phyloP scores from a whole-genome alignment of 805 yeast genomes.

The Candida ovalis region DNA sequence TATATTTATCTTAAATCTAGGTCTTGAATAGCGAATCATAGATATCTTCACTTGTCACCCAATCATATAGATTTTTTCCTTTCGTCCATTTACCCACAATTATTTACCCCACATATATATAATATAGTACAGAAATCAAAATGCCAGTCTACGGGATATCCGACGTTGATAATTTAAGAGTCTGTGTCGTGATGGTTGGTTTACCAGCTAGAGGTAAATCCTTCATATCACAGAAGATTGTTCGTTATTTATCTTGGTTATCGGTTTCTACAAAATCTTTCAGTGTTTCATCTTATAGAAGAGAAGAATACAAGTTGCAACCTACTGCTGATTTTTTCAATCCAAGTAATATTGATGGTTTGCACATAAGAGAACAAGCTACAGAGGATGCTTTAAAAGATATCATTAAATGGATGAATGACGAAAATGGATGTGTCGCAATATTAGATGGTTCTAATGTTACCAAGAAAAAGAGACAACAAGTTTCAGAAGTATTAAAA shows the following conservation, averaged over 20 bases:
- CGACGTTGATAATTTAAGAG: slow-evolving; percentile 65
- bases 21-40: too few species aligned
- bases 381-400: slow-evolving; percentile 69
- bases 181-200: slow-evolving; percentile 88
- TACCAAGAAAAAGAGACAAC: slow-evolving; percentile 64
- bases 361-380: slow-evolving; percentile 61
- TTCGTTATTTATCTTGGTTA: slow-evolving; percentile 88
- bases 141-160: slow-evolving; percentile 59
- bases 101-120: not conserved
- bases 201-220: slow-evolving; percentile 92
- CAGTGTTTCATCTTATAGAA: slow-evolving; percentile 83
- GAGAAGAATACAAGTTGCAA: slow-evolving; percentile 51
- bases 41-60: too few species aligned
- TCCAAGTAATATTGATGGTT: slow-evolving; percentile 60
- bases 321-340: slow-evolving; percentile 80
- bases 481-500: slow-evolving; percentile 53
- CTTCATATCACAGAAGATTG: slow-evolving; percentile 89
- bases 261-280: slow-evolving; percentile 83
- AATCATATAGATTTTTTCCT: not conserved
- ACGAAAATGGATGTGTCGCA: slow-evolving; percentile 83
- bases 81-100: not conserved
- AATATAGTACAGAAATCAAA: not conserved
- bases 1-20: too few species aligned
- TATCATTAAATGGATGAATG: slow-evolving; percentile 81
- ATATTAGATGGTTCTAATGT: slow-evolving; percentile 92